Percentiles rank a stretch among this genome's conserved stretches.
Conservation (phyloP, 805 yeast species). For the Candida piceae region DNA sequence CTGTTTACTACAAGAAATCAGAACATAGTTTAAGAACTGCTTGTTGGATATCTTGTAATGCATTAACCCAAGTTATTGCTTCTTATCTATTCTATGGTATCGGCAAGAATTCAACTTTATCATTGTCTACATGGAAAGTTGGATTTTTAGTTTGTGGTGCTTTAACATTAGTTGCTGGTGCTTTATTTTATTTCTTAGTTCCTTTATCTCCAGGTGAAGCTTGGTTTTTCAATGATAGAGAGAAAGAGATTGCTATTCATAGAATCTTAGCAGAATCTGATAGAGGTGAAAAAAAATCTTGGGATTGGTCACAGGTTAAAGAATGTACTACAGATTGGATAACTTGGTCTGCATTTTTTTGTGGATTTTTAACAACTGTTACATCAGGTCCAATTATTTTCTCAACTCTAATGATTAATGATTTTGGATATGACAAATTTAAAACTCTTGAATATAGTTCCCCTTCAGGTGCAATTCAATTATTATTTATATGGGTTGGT, state of each 20-base stretch:
- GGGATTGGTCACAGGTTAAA: constrained; percentile 49
- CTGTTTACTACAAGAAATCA: constrained; percentile 50
- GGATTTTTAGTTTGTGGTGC: constrained; percentile 55
- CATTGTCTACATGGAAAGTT: constrained; percentile 53
- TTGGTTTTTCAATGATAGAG: constrained; percentile 37
- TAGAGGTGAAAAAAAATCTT: constrained; percentile 42
- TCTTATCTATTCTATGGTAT: constrained; percentile 51
- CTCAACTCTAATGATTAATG: constrained; percentile 22
- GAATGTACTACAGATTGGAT: constrained; percentile 52
- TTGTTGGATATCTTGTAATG: constrained; percentile 39
- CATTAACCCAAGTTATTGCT: constrained; percentile 41
- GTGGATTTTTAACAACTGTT: constrained; percentile 40
- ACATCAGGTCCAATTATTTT: constrained; percentile 39
- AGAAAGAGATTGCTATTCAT: constrained; percentile 44
- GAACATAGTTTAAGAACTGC: constrained; percentile 33
- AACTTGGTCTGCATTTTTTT: constrained; percentile 42
- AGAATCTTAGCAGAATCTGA: constrained; percentile 31
- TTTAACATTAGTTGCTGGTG: constrained; percentile 36
- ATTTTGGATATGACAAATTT: constrained; percentile 29
- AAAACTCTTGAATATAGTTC: constrained; percentile 23
- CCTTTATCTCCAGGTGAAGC: constrained; percentile 41
- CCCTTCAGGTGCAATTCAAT: constrained; percentile 30
- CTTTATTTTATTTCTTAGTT: constrained; percentile 22
- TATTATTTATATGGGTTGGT: constrained; percentile 23
- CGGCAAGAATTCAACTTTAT: constrained; percentile 32